A percentile compares a stretch with the other conserved stretches of the same genome.
Evolutionary conservation across 164 flowering plant species (phyloP).

Genomic region (Platanus orientalis): DNA sequence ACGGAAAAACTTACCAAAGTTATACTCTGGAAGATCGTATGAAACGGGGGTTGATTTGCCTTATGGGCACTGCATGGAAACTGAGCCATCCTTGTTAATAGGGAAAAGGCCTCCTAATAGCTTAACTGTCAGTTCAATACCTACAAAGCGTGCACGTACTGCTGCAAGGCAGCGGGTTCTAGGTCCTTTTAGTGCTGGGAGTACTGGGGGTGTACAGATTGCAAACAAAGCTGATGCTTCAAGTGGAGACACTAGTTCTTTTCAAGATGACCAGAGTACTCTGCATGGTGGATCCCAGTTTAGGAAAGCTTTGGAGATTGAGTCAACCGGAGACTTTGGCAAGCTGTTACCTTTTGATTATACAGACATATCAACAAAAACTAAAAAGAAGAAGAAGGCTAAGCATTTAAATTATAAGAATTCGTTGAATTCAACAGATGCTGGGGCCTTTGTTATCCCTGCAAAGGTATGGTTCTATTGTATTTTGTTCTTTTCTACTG

Average conservation of each 20-base stretch:
- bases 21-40: slow-evolving; percentile 42
- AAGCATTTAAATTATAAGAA: slow-evolving; percentile 54
- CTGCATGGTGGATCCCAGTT: slow-evolving; percentile 59
- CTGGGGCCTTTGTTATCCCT: slow-evolving; percentile 15
- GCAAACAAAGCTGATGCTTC: slow-evolving; percentile 76
- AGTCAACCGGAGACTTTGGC: slow-evolving; percentile 68
- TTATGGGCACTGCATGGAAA: slow-evolving; percentile 45
- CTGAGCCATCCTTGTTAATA: slow-evolving; percentile 30
- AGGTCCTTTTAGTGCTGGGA: slow-evolving; percentile 52
- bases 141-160: slow-evolving; percentile 85
- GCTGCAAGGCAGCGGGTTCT: slow-evolving; percentile 83
- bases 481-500: slow-evolving; percentile 1
- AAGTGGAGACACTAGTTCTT: slow-evolving; percentile 95
- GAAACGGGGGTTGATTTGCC: slow-evolving; percentile 49
- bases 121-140: slow-evolving; percentile 63
- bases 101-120: slow-evolving; percentile 64
- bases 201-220: slow-evolving; percentile 38
- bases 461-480: slow-evolving; percentile 19
- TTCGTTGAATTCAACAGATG: slow-evolving; percentile 19
- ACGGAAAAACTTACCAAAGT: slow-evolving; percentile 40
- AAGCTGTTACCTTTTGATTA: slow-evolving; percentile 58
- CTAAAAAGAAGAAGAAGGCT: slow-evolving; percentile 84
- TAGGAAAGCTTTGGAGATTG: slow-evolving; percentile 68
- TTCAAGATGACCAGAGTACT: slow-evolving; percentile 88
- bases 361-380: slow-evolving; percentile 57